These are phyloP conservation scores for Solanum lignicaule DNA, from an alignment of 257 asterid species.

Conservation along the genomic window DNA sequence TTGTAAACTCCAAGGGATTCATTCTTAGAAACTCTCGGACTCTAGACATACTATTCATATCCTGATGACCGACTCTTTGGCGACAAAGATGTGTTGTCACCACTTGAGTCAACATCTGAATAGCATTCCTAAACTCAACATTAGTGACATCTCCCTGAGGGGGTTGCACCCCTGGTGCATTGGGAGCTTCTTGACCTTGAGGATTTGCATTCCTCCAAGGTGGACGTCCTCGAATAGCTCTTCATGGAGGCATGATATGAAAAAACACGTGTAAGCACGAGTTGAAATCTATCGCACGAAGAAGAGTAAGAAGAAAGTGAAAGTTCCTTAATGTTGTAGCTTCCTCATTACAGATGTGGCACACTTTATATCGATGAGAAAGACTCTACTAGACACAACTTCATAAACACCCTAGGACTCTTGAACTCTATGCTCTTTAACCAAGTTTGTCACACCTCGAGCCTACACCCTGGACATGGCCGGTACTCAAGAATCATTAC, in stretches of 20 bases:
- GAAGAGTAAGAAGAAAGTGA: background rate
- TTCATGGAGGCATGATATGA: no score
- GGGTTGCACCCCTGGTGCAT: background rate
- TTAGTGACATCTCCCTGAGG: no score
- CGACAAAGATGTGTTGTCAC: background rate
- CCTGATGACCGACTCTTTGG: accelerated
- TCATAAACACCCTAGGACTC: background rate
- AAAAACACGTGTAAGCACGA: background rate
- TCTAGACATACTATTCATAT: background rate
- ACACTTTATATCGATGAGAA: background rate
- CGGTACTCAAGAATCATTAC: no score
- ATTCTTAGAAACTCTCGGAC: background rate
- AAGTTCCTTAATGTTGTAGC: background rate
- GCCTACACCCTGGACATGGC: accelerated
- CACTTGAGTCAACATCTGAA: background rate
- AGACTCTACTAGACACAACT: background rate
- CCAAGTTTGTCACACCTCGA: background rate
- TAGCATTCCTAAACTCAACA: background rate
- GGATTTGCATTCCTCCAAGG: background rate
- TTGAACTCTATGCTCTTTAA: background rate
- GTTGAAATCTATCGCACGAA: no score
- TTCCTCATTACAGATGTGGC: background rate
- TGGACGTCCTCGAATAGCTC: background rate
- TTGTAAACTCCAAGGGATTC: background rate
- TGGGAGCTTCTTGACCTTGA: background rate